Evolutionary conservation across 2,329 filamentous ascomycete genomes (phyloP).

Genomic region (Colletotrichum shisoi): DNA sequence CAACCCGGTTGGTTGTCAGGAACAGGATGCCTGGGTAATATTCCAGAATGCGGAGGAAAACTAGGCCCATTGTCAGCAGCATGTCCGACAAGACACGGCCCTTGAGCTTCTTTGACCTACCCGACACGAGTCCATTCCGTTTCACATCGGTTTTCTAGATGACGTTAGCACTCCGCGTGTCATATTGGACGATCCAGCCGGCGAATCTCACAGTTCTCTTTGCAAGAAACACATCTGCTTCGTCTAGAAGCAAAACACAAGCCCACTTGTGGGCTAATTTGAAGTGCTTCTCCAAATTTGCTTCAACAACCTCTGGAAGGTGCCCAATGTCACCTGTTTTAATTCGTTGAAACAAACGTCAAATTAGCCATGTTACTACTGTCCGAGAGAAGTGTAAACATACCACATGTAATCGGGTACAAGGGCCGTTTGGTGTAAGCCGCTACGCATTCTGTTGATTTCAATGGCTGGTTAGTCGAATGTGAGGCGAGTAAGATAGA

Average conservation of each 20-base stretch:
- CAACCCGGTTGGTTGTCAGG: slow-evolving; percentile 57
- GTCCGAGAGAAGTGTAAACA: background rate
- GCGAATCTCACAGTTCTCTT: background rate
- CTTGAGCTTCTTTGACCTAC: background rate
- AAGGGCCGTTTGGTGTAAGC: background rate
- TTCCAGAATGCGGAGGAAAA: slow-evolving; percentile 60
- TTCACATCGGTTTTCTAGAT: slow-evolving; percentile 11
- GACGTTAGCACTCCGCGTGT: background rate
- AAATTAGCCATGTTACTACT: background rate
- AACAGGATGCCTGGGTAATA: slow-evolving; percentile 60
- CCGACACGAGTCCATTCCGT: slow-evolving; percentile 19
- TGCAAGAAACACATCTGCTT: slow-evolving; percentile 44
- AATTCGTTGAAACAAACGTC: background rate
- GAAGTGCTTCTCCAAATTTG: slow-evolving; percentile 34
- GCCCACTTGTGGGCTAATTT: slow-evolving; percentile 42
- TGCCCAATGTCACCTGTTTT: background rate
- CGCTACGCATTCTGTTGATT: background rate
- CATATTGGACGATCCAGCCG: background rate
- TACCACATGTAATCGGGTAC: background rate
- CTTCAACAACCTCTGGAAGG: slow-evolving; percentile 41
- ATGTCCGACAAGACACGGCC: no score
- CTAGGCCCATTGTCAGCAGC: background rate
- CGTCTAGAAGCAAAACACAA: slow-evolving; percentile 45
- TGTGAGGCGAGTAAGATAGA: background rate
- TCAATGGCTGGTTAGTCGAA: background rate